Conservation (phyloP, 495 filamentous ascomycete species). For the Apodospora peruviana region DNA sequence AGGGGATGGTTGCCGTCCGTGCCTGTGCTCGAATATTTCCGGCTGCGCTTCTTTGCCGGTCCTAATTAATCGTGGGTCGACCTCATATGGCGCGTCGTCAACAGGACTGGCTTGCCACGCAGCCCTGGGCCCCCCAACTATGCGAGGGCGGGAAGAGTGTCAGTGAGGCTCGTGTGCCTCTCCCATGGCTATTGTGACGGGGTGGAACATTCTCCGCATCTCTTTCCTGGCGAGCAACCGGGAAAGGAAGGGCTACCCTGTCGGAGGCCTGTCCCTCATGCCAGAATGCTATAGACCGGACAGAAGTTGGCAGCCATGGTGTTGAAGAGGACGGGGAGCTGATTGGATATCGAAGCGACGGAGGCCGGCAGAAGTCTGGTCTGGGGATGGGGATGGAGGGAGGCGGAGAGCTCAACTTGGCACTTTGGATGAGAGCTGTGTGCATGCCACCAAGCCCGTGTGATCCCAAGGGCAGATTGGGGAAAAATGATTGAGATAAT, state of each 20-base stretch:
- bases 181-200: slow-evolving; percentile 7
- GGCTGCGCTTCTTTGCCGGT: slow-evolving; percentile 23
- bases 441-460: slow-evolving; percentile 7
- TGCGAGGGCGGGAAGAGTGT: not conserved
- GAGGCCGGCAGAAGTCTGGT: slow-evolving; percentile 7
- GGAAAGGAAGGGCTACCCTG: slow-evolving; percentile 8
- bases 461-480: slow-evolving; percentile 9
- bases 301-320: not conserved
- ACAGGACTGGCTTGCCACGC: not conserved
- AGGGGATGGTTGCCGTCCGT: slow-evolving; percentile 5
- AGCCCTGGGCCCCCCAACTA: not conserved
- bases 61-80: slow-evolving; percentile 20
- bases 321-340: not conserved
- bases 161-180: not conserved
- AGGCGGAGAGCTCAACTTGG: too few species aligned
- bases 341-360: not conserved
- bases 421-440: slow-evolving; percentile 23
- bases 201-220: slow-evolving; percentile 15
- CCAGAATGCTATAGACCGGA: slow-evolving; percentile 3
- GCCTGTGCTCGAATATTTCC: slow-evolving; percentile 15
- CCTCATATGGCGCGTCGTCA: slow-evolving; percentile 14
- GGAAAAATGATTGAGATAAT: slow-evolving; percentile 21
- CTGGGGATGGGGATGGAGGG: not conserved
- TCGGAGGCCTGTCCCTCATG: not conserved
- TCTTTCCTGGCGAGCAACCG: slow-evolving; percentile 6